Percentiles rank a stretch among this genome's conserved stretches.
phyloP scores from a whole-genome alignment of 495 filamentous ascomycete genomes.

The Hypomontagnella monticulosa region DNA sequence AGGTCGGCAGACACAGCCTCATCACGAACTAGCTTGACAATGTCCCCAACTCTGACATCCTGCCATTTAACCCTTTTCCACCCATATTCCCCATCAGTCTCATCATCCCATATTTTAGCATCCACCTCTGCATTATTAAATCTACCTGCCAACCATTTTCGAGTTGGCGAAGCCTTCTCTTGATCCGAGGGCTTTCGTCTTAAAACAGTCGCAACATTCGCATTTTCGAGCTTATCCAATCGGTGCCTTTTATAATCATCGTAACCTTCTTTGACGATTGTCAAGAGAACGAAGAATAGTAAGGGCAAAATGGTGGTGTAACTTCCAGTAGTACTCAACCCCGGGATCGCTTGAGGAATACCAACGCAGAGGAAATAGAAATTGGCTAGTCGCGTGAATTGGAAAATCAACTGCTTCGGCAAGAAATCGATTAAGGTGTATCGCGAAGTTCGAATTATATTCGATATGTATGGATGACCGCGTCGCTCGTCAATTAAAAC shows the following conservation, averaged over 20 bases:
- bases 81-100: constrained; percentile 40
- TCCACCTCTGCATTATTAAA: constrained; percentile 1
- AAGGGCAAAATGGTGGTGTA: constrained; percentile 89
- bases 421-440: constrained; percentile 91
- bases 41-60: constrained; percentile 82
- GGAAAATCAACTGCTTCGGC: constrained; percentile 86
- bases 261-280: constrained; percentile 90
- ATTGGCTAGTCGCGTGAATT: constrained; percentile 92
- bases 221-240: constrained; percentile 87
- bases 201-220: constrained; percentile 69
- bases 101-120: constrained; percentile 16
- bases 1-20: constrained; percentile 85
- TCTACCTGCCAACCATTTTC: constrained; percentile 33
- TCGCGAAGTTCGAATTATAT: constrained; percentile 83
- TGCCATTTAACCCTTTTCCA: constrained; percentile 81
- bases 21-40: constrained; percentile 79
- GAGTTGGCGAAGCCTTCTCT: constrained; percentile 8
- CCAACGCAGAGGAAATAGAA: constrained; percentile 90
- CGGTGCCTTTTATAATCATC: constrained; percentile 87
- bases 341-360: constrained; percentile 88
- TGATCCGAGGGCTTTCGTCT: constrained; percentile 8
- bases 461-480: constrained; percentile 73
- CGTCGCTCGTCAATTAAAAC: constrained; percentile 79
- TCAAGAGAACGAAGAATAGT: constrained; percentile 82
- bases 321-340: constrained; percentile 85